Conservation (phyloP, 2,329 filamentous ascomycete species). For the Penicillium sp. region DNA sequence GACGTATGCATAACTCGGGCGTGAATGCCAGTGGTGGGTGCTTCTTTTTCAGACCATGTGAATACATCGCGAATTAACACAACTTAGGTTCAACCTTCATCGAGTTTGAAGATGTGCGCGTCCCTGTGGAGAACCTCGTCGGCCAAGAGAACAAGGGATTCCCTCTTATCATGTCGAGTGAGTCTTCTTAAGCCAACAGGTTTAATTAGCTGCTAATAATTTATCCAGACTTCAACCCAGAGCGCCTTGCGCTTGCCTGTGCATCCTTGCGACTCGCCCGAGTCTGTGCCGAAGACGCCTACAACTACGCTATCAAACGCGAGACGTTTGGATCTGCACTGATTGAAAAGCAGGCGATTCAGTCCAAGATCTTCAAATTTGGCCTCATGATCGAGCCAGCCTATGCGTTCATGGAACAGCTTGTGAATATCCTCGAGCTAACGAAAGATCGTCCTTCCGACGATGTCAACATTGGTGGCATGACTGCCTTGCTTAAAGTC, state of each 20-base stretch:
- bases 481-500: slow-evolving; percentile 53
- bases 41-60: background rate
- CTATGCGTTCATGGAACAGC: slow-evolving; percentile 61
- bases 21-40: slow-evolving; percentile 60
- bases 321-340: slow-evolving; percentile 62
- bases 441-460: slow-evolving; percentile 38
- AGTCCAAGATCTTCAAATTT: slow-evolving; percentile 58
- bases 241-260: slow-evolving; percentile 65
- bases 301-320: slow-evolving; percentile 62
- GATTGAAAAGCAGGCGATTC: slow-evolving; percentile 58
- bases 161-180: slow-evolving; percentile 67
- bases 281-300: slow-evolving; percentile 58
- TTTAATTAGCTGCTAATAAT: background rate
- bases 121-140: slow-evolving; percentile 67
- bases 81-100: slow-evolving; percentile 55
- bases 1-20: slow-evolving; percentile 59
- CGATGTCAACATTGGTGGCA: slow-evolving; percentile 48
- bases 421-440: slow-evolving; percentile 54
- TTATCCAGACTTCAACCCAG: slow-evolving; percentile 66
- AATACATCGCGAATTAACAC: background rate
- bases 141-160: slow-evolving; percentile 68
- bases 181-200: slow-evolving; percentile 1
- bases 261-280: slow-evolving; percentile 60
- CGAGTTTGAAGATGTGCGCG: slow-evolving; percentile 69
- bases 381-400: slow-evolving; percentile 60